phyloP scores from a whole-genome alignment of 2,329 filamentous ascomycete species.

The Zasmidium citrigriseum region DNA sequence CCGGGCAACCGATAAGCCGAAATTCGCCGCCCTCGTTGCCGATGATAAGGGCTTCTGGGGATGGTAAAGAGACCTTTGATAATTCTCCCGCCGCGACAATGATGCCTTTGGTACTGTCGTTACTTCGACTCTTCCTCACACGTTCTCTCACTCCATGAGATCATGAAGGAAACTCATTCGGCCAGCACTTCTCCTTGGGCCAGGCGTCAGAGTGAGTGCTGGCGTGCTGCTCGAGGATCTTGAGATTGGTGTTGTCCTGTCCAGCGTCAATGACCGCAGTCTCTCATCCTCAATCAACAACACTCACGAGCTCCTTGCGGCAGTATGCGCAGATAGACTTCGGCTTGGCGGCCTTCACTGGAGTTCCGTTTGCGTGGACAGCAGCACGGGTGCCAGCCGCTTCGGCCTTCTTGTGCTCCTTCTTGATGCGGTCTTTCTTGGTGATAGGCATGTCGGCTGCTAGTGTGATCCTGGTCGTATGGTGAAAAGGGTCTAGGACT shows the following conservation, averaged over 20 bases:
- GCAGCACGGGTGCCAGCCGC: slow-evolving; percentile 55
- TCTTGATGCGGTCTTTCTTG: slow-evolving; percentile 54
- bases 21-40: too few species aligned
- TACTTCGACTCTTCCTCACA: too few species aligned
- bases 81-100: too few species aligned
- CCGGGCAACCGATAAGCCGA: too few species aligned
- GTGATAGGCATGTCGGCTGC: slow-evolving; percentile 47
- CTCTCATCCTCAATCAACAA: neutral
- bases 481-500: neutral
- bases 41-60: too few species aligned
- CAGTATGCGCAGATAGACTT: slow-evolving; percentile 43
- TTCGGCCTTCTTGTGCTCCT: slow-evolving; percentile 59
- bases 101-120: too few species aligned
- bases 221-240: slow-evolving; percentile 56
- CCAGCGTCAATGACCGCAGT: neutral
- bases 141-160: too few species aligned
- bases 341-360: slow-evolving; percentile 57
- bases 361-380: slow-evolving; percentile 58
- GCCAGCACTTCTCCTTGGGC: slow-evolving; percentile 62
- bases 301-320: slow-evolving; percentile 31
- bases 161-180: slow-evolving; percentile 36
- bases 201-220: slow-evolving; percentile 54
- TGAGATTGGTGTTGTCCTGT: slow-evolving; percentile 51
- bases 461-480: too few species aligned
- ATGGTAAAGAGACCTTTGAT: too few species aligned